phyloP scores from a whole-genome alignment of 441 rosid genomes.

The Hura crepitans region DNA sequence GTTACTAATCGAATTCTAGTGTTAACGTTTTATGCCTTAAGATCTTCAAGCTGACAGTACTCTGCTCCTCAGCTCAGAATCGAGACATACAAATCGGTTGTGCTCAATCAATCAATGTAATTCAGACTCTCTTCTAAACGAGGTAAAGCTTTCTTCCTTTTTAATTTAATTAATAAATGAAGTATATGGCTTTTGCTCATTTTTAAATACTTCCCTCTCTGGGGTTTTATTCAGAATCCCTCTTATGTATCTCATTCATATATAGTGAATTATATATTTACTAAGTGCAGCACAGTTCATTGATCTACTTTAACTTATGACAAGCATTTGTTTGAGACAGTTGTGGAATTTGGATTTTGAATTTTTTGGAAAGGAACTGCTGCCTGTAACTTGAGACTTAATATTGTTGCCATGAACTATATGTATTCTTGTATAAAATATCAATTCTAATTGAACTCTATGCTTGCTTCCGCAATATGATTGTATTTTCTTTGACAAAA shows the following conservation, averaged over 20 bases:
- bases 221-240: neutral
- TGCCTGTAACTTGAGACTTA: neutral
- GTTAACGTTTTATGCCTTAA: constrained; percentile 3
- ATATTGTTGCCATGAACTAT: neutral
- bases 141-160: constrained; percentile 43
- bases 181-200: neutral
- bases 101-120: constrained; percentile 97
- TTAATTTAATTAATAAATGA: neutral
- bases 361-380: neutral
- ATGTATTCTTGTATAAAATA: neutral
- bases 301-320: neutral
- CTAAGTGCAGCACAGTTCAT: neutral
- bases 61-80: constrained; percentile 73
- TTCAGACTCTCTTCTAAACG: constrained; percentile 80
- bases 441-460: neutral
- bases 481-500: constrained; percentile 17
- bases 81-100: constrained; percentile 76
- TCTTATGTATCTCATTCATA: neutral
- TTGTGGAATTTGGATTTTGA: neutral
- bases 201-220: neutral
- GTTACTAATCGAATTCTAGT: neutral
- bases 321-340: neutral
- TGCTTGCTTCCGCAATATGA: constrained; percentile 7
- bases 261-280: neutral
- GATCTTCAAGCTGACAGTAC: constrained; percentile 30